phyloP scores from a whole-genome alignment of 176 grass and related monocot genomes.

The Bothriochloa decipiens region DNA sequence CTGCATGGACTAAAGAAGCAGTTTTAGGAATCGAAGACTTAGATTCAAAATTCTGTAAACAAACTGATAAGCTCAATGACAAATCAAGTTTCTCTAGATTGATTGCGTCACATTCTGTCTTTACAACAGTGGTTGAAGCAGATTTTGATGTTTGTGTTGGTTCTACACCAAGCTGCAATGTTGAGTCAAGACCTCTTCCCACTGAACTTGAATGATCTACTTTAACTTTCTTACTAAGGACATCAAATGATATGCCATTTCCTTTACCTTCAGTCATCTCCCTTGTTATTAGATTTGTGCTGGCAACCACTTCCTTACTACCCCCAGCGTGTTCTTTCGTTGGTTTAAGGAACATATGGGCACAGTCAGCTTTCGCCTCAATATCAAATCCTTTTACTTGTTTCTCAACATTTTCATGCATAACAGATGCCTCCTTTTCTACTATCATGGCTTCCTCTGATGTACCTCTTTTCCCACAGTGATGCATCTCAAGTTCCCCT shows the following conservation, averaged over 20 bases:
- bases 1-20: conserved; percentile 41
- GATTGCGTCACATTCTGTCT: conserved; percentile 47
- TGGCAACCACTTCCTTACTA: conserved; percentile 42
- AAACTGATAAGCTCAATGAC: conserved; percentile 77
- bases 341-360: conserved; percentile 37
- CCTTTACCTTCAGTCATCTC: conserved; percentile 69
- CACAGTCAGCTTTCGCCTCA: conserved; percentile 22
- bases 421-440: conserved; percentile 35
- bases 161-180: conserved; percentile 45
- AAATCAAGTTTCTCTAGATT: conserved; percentile 80
- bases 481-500: conserved; percentile 25
- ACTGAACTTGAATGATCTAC: conserved; percentile 34
- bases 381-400: conserved; percentile 41
- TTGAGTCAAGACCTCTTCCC: conserved; percentile 62
- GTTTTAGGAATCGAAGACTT: conserved; percentile 43
- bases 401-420: conserved; percentile 40
- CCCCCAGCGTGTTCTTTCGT: conserved; percentile 39
- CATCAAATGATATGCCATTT: conserved; percentile 64
- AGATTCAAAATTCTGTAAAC: conserved; percentile 52
- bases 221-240: conserved; percentile 40
- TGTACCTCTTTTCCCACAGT: conserved; percentile 16
- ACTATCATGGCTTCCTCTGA: conserved; percentile 27
- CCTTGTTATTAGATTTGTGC: conserved; percentile 47
- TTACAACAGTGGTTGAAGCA: conserved; percentile 37
- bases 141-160: conserved; percentile 36